Base-by-base conservation (phyloP, 2,329 filamentous ascomycete species). In the Truncatella angustata region DNA sequence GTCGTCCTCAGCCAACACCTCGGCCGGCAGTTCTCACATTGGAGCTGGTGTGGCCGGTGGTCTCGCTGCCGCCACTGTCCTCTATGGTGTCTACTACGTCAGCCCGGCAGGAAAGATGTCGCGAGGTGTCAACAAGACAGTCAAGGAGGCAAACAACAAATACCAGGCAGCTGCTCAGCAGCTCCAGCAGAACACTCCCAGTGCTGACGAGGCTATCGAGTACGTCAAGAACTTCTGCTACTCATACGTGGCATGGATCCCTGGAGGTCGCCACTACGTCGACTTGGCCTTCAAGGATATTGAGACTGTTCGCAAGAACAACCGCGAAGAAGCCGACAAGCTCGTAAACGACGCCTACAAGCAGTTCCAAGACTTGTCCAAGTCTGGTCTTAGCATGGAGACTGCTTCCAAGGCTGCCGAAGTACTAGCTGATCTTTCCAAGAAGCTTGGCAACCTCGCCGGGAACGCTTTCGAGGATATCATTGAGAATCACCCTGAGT, bases 201-300 rank as follows among this genome's bases (percentile, higher is more conserved):
- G 82, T 54, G 77, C 85, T 12, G 86, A 88, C 56, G 78, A 88
- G 66, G 86, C 87, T 1, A 73, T 89, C 35, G 70, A 79, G 54
- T 85, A 80, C 72, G 78, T 91, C 54, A 83, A 84, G 61, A 73
- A 83, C 52, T 84, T 85, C 11, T 82, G 83, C 24, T 83, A 82
- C 63, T 83, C 83, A 21, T 91, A 91, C 63, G 85, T 86, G 2
- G 75, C 73, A 3, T 89, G 86, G 76, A 80, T 92, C 26, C 88
- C 88, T 0, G 88, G 88, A 11, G 87, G 84, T 2, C 79, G 80
- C 26, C 70, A 76, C 43, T 90, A 88, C 60, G 81, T 91, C 44
- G 86, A 91, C 63, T 70, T 75, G 1, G 82, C 81, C 0, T 92
- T 91, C 69, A 75, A 86, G 21, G 87, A 91, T 59, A 73, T 89